Conservation (phyloP, 495 filamentous ascomycete genomes). For the Thozetella sp. region DNA sequence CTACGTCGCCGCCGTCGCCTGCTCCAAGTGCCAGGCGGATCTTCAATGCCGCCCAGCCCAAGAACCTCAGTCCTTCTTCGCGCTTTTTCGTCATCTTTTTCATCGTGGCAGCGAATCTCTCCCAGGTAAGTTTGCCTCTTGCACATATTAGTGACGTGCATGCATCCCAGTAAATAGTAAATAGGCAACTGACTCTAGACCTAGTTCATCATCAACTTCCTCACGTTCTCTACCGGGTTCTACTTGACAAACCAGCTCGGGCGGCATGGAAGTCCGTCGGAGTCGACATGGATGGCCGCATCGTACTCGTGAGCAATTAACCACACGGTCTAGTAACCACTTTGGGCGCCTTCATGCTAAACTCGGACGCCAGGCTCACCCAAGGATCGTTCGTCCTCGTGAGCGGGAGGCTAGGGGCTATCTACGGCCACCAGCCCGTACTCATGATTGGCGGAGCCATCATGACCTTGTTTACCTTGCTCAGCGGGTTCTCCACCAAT, state of each 20-base stretch:
- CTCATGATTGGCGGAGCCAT: constrained; percentile 38
- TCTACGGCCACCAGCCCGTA: constrained; percentile 49
- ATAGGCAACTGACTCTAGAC: too few relatives aligned
- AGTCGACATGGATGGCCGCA: neutral
- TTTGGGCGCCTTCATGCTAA: too few relatives aligned
- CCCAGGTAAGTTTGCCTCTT: neutral
- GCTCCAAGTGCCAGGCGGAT: neutral
- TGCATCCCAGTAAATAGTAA: too few relatives aligned
- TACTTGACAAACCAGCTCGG: neutral
- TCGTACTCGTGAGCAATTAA: neutral
- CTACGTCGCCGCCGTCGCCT: neutral
- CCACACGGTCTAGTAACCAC: too few relatives aligned
- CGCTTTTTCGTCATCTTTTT: neutral
- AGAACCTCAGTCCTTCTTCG: neutral
- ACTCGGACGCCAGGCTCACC: constrained; percentile 25
- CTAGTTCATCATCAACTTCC: neutral
- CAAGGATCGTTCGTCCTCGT: constrained; percentile 51
- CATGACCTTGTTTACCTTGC: constrained; percentile 35
- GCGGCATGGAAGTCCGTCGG: neutral
- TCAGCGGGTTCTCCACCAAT: constrained; percentile 40
- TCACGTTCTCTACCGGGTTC: neutral
- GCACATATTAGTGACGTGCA: too few relatives aligned
- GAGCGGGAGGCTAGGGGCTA: constrained; percentile 47
- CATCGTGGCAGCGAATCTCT: neutral
- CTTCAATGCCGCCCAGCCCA: neutral